Evolutionary conservation across 1,139 yeast species (phyloP).

Genomic region (Suhomyces terraborum): DNA sequence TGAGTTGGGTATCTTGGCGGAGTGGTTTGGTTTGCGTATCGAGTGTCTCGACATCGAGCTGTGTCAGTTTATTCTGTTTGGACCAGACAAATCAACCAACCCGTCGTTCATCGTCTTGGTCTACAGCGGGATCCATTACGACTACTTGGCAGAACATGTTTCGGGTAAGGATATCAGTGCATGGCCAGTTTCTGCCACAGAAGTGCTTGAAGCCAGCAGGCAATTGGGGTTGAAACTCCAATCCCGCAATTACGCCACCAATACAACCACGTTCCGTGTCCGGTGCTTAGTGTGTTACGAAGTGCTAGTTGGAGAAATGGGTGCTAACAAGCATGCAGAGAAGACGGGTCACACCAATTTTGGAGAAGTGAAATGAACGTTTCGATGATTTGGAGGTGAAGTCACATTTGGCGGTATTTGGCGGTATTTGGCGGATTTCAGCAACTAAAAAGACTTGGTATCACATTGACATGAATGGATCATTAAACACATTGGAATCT

Average conservation of each 20-base stretch:
- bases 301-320: constrained; percentile 62
- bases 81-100: constrained; percentile 37
- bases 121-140: constrained; percentile 79
- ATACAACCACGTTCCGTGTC: constrained; percentile 61
- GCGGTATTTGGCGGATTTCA: no score
- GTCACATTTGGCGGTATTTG: no score
- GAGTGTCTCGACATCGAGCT: constrained; percentile 70
- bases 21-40: constrained; percentile 54
- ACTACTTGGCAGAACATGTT: constrained; percentile 43
- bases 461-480: no score
- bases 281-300: constrained; percentile 60
- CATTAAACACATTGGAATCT: no score
- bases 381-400: no score
- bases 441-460: no score
- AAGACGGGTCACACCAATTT: constrained; percentile 63
- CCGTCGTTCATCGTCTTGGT: constrained; percentile 53
- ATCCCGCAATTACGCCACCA: constrained; percentile 61
- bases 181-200: constrained; percentile 15
- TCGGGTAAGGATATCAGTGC: constrained; percentile 29
- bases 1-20: constrained; percentile 67
- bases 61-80: constrained; percentile 58
- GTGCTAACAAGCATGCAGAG: constrained; percentile 68
- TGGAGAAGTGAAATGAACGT: constrained; percentile 53
- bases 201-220: constrained; percentile 39
- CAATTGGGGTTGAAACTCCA: constrained; percentile 51